phyloP scores from a whole-genome alignment of 257 asterid species.

The Jaltomata sinuosa region DNA sequence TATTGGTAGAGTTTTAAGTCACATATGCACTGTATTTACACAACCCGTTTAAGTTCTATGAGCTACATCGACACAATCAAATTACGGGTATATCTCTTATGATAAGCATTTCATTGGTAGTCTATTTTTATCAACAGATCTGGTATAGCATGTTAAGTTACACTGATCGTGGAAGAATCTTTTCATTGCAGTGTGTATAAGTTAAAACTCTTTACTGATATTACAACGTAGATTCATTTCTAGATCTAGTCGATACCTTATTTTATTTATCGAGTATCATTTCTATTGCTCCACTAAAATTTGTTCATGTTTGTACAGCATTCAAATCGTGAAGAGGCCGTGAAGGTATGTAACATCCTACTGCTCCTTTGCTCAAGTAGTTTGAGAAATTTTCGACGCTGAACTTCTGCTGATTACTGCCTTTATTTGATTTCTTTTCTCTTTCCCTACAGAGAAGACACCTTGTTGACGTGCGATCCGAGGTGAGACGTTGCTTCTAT shows the following conservation, averaged over 20 bases:
- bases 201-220: neutral
- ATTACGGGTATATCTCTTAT: neutral
- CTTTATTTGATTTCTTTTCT: neutral
- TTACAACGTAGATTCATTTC: too few relatives aligned
- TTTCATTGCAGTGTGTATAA: neutral
- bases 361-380: neutral
- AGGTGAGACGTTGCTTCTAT: conserved; percentile 47
- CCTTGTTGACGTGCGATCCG: conserved; percentile 57
- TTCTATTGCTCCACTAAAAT: neutral
- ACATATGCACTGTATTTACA: neutral
- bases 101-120: neutral
- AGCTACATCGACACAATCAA: neutral
- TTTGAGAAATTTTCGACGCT: neutral
- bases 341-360: conserved; percentile 21
- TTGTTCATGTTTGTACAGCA: conserved; percentile 26
- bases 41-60: neutral
- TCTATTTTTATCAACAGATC: too few relatives aligned
- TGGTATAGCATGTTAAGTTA: too few relatives aligned
- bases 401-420: neutral
- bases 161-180: neutral
- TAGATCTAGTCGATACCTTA: too few relatives aligned
- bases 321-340: conserved; percentile 14
- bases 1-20: neutral
- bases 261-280: too few relatives aligned
- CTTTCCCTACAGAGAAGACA: conserved; percentile 38